Evolutionary conservation across 768 basidiomycete genomes (phyloP).

Genomic region (Pleurotus djamor): DNA sequence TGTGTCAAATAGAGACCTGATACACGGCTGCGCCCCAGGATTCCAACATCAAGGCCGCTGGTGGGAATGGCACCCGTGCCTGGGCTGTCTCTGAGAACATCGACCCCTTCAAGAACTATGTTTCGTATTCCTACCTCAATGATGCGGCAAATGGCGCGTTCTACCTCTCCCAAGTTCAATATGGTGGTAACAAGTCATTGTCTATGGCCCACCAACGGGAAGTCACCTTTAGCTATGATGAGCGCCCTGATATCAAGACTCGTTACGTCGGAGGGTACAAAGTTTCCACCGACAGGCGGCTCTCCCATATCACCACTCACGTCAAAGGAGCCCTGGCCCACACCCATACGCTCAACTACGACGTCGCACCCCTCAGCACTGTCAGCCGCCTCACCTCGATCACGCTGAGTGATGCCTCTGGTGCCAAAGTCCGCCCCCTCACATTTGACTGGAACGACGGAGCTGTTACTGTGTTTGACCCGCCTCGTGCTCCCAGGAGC

Average conservation of each 20-base stretch:
- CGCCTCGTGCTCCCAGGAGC: neutral
- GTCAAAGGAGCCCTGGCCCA: neutral
- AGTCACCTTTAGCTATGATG: neutral
- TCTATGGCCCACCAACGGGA: constrained; percentile 1
- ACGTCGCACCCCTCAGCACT: neutral
- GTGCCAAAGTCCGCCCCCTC: neutral
- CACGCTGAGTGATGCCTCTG: neutral
- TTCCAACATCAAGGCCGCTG: constrained; percentile 3
- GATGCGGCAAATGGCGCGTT: neutral
- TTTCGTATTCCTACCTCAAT: constrained; percentile 1
- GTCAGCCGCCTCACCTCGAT: constrained; percentile 1
- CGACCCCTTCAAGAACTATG: constrained; percentile 3
- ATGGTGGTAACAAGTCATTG: neutral
- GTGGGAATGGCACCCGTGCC: neutral
- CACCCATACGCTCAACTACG: neutral
- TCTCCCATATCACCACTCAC: neutral
- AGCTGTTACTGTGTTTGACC: neutral
- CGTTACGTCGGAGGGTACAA: neutral
- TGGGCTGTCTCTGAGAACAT: neutral
- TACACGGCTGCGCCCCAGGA: neutral
- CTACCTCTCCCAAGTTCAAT: neutral
- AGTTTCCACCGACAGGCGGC: neutral
- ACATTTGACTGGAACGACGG: constrained; percentile 1
- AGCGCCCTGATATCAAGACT: neutral
- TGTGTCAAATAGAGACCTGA: neutral